Evolutionary conservation across 2,329 filamentous ascomycete species (phyloP), one percentile per base, ranked within the genome.

Genomic region (Pseudogymnoascus sp.): DNA sequence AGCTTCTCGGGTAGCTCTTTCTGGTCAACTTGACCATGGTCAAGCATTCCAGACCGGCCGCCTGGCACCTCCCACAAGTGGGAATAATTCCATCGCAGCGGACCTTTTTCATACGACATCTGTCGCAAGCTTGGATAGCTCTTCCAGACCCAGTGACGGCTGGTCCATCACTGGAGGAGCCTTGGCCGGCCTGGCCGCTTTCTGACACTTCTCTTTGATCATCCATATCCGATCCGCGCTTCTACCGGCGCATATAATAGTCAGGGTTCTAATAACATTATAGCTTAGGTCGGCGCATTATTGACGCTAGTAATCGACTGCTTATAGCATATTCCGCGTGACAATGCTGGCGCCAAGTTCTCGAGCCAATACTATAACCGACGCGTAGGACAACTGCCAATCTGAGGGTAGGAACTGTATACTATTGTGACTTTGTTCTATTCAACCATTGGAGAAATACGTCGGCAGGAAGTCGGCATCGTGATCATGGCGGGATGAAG

Each of bases 1-100:
- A 63, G 59, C 59, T 62, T 48, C 59, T 58, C 13, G 61, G 61
- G 15, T 63, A 63, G 12, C 61, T 60, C 55, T 63, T 63, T 18
- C 61, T 58, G 18, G 52, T 62, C 48, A 63, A 59, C 37, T 63
- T 63, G 19, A 62, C 58, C 10, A 59, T 63, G 7, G 61, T 63
- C 21, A 62, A 39, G 45, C 62, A 63, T 26, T 62, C 59, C 48
- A 61, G 37, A 13, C 61, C 59, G 2, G 61, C 62, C 5, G 37
- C 33, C 39, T 62, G 60, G 10, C 62, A 63, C 18, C 61, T 56
- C 28, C 61, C 58, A 15, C 62, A 63, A 37, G 62, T 57, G 5
- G 62, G 62, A 23, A 63, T 28, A 58, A 59, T 38, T 21, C 61
- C 61, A 41, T 63, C 62, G 34, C 62, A 56, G 28, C 61, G 15